Conservation (phyloP, 805 yeast genomes). For the Wickerhamomyces silvicola region DNA sequence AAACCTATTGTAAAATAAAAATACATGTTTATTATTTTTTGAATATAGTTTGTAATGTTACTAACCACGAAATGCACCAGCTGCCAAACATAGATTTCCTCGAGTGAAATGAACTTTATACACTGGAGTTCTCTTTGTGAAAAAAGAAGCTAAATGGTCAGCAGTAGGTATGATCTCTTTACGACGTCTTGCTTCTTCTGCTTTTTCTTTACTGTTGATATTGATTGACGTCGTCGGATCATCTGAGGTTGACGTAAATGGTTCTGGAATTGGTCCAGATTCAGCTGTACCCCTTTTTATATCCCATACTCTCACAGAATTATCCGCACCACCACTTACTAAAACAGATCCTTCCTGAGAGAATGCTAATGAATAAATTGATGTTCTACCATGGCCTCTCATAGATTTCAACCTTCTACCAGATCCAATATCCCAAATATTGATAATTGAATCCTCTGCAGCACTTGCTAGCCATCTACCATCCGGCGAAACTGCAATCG, state of each 20-base stretch:
- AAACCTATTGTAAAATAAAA: slow-evolving; percentile 48
- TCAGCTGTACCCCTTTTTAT: slow-evolving; percentile 79
- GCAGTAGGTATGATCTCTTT: slow-evolving; percentile 73
- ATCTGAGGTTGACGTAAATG: slow-evolving; percentile 37
- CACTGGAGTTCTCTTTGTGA: slow-evolving; percentile 91
- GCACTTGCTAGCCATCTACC: slow-evolving; percentile 96
- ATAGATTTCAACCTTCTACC: slow-evolving; percentile 84
- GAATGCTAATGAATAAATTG: slow-evolving; percentile 79
- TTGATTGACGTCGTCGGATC: slow-evolving; percentile 25
- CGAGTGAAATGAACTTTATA: slow-evolving; percentile 90
- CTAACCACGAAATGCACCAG: slow-evolving; percentile 62
- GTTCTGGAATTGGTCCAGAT: slow-evolving; percentile 72
- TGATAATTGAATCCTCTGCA: slow-evolving; percentile 85
- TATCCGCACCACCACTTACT: slow-evolving; percentile 89
- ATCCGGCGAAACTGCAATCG: slow-evolving; percentile 89
- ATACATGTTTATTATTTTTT: background rate
- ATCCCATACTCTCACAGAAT: slow-evolving; percentile 95
- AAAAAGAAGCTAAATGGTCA: slow-evolving; percentile 90
- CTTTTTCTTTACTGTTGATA: slow-evolving; percentile 26
- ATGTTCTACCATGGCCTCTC: slow-evolving; percentile 90
- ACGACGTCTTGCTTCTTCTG: slow-evolving; percentile 45
- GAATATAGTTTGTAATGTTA: background rate
- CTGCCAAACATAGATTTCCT: slow-evolving; percentile 86
- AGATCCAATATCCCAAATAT: slow-evolving; percentile 90
- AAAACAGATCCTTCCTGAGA: slow-evolving; percentile 84